Base-by-base conservation (phyloP, 2,329 filamentous ascomycete genomes). In the Talaromyces rugulosus region DNA sequence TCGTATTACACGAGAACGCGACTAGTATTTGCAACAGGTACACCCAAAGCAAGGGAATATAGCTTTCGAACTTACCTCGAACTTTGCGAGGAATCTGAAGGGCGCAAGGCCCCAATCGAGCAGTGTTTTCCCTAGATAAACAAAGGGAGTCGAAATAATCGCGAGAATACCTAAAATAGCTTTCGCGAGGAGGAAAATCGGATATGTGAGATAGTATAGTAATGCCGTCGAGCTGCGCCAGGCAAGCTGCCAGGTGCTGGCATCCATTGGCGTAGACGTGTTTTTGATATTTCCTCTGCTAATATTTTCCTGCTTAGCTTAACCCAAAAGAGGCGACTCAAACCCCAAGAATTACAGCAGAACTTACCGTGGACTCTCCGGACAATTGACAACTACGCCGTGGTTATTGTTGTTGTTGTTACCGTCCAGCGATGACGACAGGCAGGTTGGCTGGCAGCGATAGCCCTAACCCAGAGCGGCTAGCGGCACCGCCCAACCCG, bases 81-180 rank as follows among this genome's bases (percentile, higher is more conserved):
- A 80, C 67, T 78, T 82, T 4, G 78, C 76, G 14, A 86, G 68
- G 42, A 86, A 63, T 36, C 70, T 75, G 56, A 85, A 76, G 2
- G 85, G 85, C n/a, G 82, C 72, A 12, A 80, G 68, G 42, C 78
- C 63, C 52, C 81, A 63, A 54, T 73, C 70, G 33, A 81, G 63
- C 6, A 81, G 42, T 50, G 78, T 75, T 9, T 73, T 74, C 11
- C 72, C 78, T 28, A 86, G 70, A 66, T 81, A 74, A 66, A 82
- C 76, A 54, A 87, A 72, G 3, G 83, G 82, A 6, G 78, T 73
- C 16, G 28, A 42, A 44, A 62, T n/a, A 14, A 28, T 61, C 12
- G 16, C 34, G 5, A 62, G 34, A 4, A 65, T 53, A 7, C 57
- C 70, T 66, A 59, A 76, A 64, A 60, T 80, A 58, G 61, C 73